These are phyloP conservation scores for Cryptosporidium baileyi DNA, from an alignment of 169 alveolate genomes.

Conservation along the genomic window DNA sequence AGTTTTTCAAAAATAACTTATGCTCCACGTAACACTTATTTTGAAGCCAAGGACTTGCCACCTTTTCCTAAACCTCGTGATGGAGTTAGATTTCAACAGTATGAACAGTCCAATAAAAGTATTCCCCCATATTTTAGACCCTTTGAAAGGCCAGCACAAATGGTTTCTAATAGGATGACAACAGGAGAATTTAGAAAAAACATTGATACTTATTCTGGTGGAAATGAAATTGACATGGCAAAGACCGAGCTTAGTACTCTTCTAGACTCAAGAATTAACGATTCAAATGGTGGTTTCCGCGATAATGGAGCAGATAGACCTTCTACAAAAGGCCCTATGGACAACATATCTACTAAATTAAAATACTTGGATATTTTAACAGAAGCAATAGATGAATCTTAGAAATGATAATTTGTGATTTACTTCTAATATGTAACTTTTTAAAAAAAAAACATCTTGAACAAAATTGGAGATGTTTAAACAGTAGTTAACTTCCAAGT, in stretches of 20 bases:
- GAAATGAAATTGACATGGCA: background rate
- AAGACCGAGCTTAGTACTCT: constrained; percentile 27
- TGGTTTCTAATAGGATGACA: background rate
- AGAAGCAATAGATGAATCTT: constrained; percentile 62
- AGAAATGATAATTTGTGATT: no score
- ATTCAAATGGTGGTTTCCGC: background rate
- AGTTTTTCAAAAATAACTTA: constrained; percentile 61
- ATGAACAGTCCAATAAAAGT: constrained; percentile 6
- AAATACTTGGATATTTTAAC: constrained; percentile 55
- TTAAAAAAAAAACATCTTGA: no score
- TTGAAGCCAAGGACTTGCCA: constrained; percentile 54
- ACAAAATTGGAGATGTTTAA: no score
- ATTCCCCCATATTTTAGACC: constrained; percentile 70
- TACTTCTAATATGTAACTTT: no score
- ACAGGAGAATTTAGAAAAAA: background rate
- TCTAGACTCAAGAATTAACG: background rate
- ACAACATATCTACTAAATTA: constrained; percentile 32
- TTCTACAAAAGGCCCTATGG: constrained; percentile 33
- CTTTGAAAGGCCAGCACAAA: background rate
- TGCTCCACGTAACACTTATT: constrained; percentile 61
- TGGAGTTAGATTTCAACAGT: background rate
- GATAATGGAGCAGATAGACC: background rate
- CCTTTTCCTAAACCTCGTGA: constrained; percentile 60
- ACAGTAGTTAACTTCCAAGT: no score
- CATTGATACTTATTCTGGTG: background rate